Percentiles rank a stretch among this genome's conserved stretches.
phyloP scores from a whole-genome alignment of 257 asterid genomes.

The Perilla frutescens region DNA sequence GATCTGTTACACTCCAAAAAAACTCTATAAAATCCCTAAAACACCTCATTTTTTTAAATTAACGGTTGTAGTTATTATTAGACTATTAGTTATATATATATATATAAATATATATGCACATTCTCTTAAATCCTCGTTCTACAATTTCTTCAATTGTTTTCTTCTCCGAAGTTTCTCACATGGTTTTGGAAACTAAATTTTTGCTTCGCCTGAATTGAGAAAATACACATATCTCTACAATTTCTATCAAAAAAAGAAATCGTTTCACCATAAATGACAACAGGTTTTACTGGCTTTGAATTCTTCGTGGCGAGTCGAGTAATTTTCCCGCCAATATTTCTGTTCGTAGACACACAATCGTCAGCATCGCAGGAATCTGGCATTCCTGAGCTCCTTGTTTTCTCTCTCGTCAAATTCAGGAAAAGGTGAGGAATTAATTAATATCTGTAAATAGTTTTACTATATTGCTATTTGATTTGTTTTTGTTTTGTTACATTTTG shows the following conservation, averaged over 20 bases:
- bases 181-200: background rate
- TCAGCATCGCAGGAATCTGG: slow-evolving; percentile 62
- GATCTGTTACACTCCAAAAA: background rate
- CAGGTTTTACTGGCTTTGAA: slow-evolving; percentile 46
- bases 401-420: slow-evolving; percentile 54
- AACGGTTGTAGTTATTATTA: background rate
- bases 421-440: slow-evolving; percentile 47
- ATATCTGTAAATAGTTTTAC: background rate
- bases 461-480: background rate
- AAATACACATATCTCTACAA: background rate
- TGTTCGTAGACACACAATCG: slow-evolving; percentile 40
- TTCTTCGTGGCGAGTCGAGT: slow-evolving; percentile 36
- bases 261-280: slow-evolving; percentile 75
- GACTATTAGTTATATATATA: too few relatives aligned
- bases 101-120: background rate
- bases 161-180: background rate
- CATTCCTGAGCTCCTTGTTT: slow-evolving; percentile 45
- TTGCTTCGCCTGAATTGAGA: background rate
- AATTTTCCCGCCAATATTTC: slow-evolving; percentile 37
- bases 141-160: background rate
- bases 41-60: background rate
- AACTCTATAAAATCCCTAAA: background rate
- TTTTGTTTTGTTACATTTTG: too few relatives aligned
- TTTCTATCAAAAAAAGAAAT: too few relatives aligned
- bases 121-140: background rate